Evolutionary conservation across 2,329 filamentous ascomycete species (phyloP).

Genomic region (Aspergillus sp.): DNA sequence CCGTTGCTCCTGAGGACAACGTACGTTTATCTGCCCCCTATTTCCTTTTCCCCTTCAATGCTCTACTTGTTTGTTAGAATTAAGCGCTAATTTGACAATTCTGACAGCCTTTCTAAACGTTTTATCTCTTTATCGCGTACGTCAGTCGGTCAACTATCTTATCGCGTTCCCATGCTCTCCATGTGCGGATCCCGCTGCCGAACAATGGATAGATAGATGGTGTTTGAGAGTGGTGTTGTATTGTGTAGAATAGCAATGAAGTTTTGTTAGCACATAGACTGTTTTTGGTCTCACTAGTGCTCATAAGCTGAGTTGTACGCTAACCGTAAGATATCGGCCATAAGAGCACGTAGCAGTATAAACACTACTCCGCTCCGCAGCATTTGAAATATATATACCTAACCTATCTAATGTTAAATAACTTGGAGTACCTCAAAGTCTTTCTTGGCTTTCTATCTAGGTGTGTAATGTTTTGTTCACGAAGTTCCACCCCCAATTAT

Average conservation of each 20-base stretch:
- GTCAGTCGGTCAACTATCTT: slow-evolving; percentile 12
- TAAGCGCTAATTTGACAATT: not conserved
- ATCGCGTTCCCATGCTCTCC: slow-evolving; percentile 9
- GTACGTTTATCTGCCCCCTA: slow-evolving; percentile 35
- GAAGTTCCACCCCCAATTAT: too few relatives aligned
- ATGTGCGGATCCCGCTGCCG: slow-evolving; percentile 15
- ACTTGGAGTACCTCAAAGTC: too few relatives aligned
- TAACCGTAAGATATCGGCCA: not conserved
- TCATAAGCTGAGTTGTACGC: not conserved
- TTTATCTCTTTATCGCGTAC: not conserved
- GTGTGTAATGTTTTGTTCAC: too few relatives aligned
- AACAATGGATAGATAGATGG: slow-evolving; percentile 12
- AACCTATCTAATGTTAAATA: too few relatives aligned
- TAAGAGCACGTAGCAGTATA: not conserved
- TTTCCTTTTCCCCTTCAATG: not conserved
- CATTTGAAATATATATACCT: too few relatives aligned
- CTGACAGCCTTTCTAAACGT: slow-evolving; percentile 37
- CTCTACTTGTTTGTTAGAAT: not conserved
- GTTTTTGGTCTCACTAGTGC: not conserved
- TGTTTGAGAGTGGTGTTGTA: slow-evolving; percentile 14
- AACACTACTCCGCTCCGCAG: too few relatives aligned
- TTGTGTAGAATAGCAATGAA: slow-evolving; percentile 39
- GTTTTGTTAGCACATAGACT: slow-evolving; percentile 39
- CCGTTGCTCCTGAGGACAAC: slow-evolving; percentile 65
- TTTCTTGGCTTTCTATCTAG: too few relatives aligned